Evolutionary conservation across 2,329 filamentous ascomycete genomes (phyloP), one percentile per base, ranked within the genome.

Genomic region (Erysiphe pisi): DNA sequence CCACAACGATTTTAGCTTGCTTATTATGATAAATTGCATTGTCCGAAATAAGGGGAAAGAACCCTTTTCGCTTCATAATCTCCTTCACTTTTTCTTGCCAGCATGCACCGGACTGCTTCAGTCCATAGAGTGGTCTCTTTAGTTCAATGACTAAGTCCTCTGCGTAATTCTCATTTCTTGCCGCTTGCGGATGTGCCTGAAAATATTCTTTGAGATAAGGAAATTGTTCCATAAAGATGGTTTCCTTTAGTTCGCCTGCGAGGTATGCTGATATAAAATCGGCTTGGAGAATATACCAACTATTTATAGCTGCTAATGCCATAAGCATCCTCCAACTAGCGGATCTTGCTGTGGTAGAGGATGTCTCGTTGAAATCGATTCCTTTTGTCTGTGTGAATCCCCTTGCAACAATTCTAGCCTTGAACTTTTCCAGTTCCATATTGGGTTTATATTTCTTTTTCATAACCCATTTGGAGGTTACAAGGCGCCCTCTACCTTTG

Each of bases 321-420:
- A 76, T 76, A 36, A 76, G 11, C 11, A 61, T 58, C 25, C 56
- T 58, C 74, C 74, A 76, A 43, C 49, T 43, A 14, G 49, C 56
- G n/a, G 74, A 63, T 16, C 36, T 58, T 14, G 74, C 52, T 40
- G 43, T 63, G 8, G 49, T 4, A 20, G 47, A 22, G 12, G 40
- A 22, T 22, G 25, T 76, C 18, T 76, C 25, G 40, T 76, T 63
- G 14, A 36, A 76, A 45, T 76, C 74, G 12, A 61, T 40, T 18
- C 74, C 47, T 25, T 36, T 43, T 43, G 16, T 63, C 36, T 76
- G 74, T 14, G 20, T 18, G 25, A 76, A 61, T 36, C 74, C 49
- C 22, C 31, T 76, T 22, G 56, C 74, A 12, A 76, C 52, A 16
- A 58, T n/a, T 75, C 71, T 49, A 0, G 22, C 71, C 25, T 75